These are phyloP conservation scores for Typha latifolia DNA, from an alignment of 176 grass and related monocot genomes.

Conservation along the genomic window DNA sequence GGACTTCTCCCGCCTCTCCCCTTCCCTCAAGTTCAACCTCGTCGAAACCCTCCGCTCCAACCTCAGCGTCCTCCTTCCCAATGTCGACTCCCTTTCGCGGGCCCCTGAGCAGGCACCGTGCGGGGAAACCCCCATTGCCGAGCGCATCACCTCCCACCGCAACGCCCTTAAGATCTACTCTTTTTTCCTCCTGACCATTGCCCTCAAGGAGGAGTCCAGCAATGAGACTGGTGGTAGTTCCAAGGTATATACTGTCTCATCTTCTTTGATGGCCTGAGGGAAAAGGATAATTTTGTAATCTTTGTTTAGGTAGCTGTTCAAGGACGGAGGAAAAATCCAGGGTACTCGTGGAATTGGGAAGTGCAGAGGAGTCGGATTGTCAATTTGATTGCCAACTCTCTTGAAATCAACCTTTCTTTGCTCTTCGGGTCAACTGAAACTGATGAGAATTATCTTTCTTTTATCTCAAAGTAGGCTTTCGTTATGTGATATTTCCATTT, in stretches of 20 bases:
- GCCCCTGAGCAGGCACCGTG: constrained; percentile 42
- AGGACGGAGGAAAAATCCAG: constrained; percentile 70
- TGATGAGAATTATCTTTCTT: constrained; percentile 86
- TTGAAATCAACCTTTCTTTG: constrained; percentile 73
- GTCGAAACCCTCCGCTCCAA: constrained; percentile 93
- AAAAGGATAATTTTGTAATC: constrained; percentile 15
- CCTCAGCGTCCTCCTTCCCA: constrained; percentile 87
- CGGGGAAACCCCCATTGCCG: constrained; percentile 27
- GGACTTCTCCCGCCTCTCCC: constrained; percentile 52
- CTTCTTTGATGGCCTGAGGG: not conserved
- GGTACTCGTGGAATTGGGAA: constrained; percentile 90
- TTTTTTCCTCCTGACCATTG: constrained; percentile 78
- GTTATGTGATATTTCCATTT: constrained; percentile 9
- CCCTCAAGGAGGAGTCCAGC: constrained; percentile 35
- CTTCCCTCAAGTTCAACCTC: constrained; percentile 70
- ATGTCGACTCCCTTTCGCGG: constrained; percentile 67
- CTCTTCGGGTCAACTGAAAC: constrained; percentile 71
- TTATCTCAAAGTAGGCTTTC: constrained; percentile 71
- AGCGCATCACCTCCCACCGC: constrained; percentile 63
- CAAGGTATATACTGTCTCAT: constrained; percentile 32
- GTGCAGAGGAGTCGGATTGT: constrained; percentile 76
- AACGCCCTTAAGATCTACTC: constrained; percentile 90
- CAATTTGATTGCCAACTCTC: constrained; percentile 82
- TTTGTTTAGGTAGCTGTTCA: constrained; percentile 38
- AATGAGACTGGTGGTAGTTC: constrained; percentile 22